phyloP scores from a whole-genome alignment of 1,284 basidiomycete species.

The Coniferiporia weirii region DNA sequence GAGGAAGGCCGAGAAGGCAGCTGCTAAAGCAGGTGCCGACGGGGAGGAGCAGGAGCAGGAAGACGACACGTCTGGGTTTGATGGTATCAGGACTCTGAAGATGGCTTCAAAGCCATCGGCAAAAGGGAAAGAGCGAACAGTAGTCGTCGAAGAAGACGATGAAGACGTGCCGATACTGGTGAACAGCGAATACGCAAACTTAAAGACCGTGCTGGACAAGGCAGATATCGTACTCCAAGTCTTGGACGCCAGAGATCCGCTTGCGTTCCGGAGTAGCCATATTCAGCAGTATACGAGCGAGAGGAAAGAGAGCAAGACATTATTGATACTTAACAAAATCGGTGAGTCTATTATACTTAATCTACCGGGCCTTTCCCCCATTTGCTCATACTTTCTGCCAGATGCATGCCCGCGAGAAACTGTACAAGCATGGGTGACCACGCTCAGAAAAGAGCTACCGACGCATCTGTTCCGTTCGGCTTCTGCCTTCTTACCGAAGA shows the following conservation, averaged over 20 bases:
- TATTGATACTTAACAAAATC: constrained; percentile 83
- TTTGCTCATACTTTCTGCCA: constrained; percentile 29
- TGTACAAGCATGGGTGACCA: constrained; percentile 69
- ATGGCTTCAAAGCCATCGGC: constrained; percentile 20
- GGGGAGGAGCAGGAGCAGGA: constrained; percentile 31
- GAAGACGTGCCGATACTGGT: constrained; percentile 56
- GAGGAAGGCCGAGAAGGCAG: constrained; percentile 42
- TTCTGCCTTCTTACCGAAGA: constrained; percentile 53
- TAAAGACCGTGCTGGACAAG: constrained; percentile 71
- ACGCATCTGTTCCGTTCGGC: constrained; percentile 82
- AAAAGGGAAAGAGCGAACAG: constrained; percentile 24
- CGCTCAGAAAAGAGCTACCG: constrained; percentile 64
- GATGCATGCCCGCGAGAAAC: constrained; percentile 84
- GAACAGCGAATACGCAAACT: constrained; percentile 61
- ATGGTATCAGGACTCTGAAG: constrained; percentile 26
- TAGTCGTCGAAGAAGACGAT: constrained; percentile 34
- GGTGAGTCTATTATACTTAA: constrained; percentile 42
- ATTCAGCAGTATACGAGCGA: constrained; percentile 55
- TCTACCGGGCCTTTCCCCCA: constrained; percentile 20
- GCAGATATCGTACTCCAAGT: constrained; percentile 85
- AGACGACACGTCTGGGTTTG: constrained; percentile 30
- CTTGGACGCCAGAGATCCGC: constrained; percentile 82
- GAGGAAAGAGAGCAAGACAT: constrained; percentile 47
- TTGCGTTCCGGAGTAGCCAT: constrained; percentile 58
- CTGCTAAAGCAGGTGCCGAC: constrained; percentile 26